Evolutionary conservation across 306 rosid genomes (phyloP).

Genomic region (Fagus sylvatica): DNA sequence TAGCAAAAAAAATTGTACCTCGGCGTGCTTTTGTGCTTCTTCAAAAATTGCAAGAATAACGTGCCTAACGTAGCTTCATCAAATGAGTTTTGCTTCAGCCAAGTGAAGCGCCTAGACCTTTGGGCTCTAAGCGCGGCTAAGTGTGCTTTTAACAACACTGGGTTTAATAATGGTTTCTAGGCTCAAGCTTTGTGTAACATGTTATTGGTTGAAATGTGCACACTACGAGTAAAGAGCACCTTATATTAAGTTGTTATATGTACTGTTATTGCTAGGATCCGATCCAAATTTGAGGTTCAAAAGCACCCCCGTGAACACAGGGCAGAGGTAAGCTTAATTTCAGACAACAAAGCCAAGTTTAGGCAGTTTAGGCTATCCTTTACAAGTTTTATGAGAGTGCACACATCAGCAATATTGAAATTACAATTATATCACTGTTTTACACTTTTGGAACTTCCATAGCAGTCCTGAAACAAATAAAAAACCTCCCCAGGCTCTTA

Average conservation of each 20-base stretch:
- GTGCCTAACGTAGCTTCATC: too few relatives aligned
- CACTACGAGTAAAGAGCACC: not conserved
- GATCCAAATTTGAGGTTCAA: not conserved
- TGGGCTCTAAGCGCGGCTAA: too few relatives aligned
- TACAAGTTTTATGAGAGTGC: not conserved
- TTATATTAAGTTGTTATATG: not conserved
- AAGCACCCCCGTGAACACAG: not conserved
- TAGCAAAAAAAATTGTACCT: too few relatives aligned
- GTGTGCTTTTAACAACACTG: too few relatives aligned
- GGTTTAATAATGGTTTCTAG: not conserved
- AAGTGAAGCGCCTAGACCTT: too few relatives aligned
- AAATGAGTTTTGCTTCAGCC: too few relatives aligned
- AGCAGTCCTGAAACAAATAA: not conserved
- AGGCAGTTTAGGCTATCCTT: not conserved
- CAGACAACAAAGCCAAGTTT: not conserved
- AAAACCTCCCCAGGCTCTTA: not conserved
- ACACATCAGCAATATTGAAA: not conserved
- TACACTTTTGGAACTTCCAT: not conserved
- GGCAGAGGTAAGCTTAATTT: not conserved
- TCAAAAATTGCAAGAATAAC: too few relatives aligned
- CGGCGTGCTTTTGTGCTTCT: too few relatives aligned
- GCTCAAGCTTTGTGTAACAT: not conserved
- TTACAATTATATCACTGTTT: not conserved
- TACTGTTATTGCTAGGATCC: not conserved
- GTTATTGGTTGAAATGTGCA: not conserved